Evolutionary conservation across 1,139 yeast species (phyloP).

Genomic region (Debaryomyces singareniensis): DNA sequence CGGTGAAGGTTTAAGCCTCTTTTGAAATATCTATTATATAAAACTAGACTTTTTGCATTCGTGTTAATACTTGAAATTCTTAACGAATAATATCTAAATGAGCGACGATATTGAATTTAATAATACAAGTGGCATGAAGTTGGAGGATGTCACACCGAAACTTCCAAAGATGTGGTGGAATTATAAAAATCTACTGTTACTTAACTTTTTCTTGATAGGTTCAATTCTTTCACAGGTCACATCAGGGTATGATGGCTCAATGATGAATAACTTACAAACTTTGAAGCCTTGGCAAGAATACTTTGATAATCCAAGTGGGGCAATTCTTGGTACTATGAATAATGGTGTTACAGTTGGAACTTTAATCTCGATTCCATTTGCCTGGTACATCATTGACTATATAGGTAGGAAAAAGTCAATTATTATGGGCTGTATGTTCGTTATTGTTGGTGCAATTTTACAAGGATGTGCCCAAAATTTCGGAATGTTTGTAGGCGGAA

Average conservation of each 20-base stretch:
- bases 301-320: constrained; percentile 37
- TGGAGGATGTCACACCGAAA: too few species aligned
- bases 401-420: constrained; percentile 31
- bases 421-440: constrained; percentile 17
- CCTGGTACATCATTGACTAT: constrained; percentile 18
- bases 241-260: constrained; percentile 44
- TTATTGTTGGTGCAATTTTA: constrained; percentile 31
- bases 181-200: too few species aligned
- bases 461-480: constrained; percentile 36
- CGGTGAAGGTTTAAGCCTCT: too few species aligned
- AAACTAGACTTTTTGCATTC: too few species aligned
- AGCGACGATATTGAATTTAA: too few species aligned
- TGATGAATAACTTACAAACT: constrained; percentile 47
- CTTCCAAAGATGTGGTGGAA: too few species aligned
- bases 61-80: too few species aligned
- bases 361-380: constrained; percentile 14
- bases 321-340: constrained; percentile 37
- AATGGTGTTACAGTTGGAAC: constrained; percentile 25
- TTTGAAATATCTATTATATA: too few species aligned
- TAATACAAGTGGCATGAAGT: too few species aligned
- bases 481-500: constrained; percentile 31
- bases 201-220: too few species aligned
- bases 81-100: too few species aligned
- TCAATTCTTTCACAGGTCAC: constrained; percentile 8
- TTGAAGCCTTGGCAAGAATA: constrained; percentile 27